A percentile compares a stretch with the other conserved stretches of the same genome.
These are phyloP conservation scores for Pholiota molesta DNA, from an alignment of 768 basidiomycete species.

Conservation along the genomic window DNA sequence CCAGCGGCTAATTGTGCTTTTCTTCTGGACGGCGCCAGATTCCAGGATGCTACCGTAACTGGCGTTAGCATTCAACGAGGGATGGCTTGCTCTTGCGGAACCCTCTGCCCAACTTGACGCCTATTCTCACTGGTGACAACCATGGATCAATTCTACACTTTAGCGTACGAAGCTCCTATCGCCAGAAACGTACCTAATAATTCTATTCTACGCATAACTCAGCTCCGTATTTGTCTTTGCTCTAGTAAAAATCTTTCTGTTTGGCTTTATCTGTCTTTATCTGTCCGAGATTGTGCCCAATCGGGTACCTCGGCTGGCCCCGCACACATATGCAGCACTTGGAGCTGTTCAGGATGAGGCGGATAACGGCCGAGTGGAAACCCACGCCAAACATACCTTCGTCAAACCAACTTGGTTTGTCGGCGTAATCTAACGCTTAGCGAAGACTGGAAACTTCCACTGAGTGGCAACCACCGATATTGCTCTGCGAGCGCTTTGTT, in stretches of 20 bases:
- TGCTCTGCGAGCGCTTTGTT: not conserved
- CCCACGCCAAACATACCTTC: not conserved
- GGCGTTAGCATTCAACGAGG: not conserved
- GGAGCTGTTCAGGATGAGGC: not conserved
- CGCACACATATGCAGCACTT: not conserved
- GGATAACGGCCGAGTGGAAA: not conserved
- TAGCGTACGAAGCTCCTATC: not conserved
- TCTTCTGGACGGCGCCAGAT: conserved; percentile 12
- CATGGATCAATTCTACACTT: not conserved
- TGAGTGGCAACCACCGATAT: conserved; percentile 6
- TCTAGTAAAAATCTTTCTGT: no score
- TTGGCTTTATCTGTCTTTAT: not conserved
- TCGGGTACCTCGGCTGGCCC: not conserved
- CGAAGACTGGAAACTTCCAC: not conserved
- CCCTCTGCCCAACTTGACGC: not conserved
- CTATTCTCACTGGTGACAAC: not conserved
- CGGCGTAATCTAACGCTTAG: not conserved
- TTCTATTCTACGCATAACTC: not conserved
- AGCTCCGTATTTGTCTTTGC: not conserved
- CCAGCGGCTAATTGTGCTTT: not conserved
- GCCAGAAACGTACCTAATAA: not conserved
- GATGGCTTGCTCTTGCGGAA: not conserved
- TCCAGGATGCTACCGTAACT: conserved; percentile 5
- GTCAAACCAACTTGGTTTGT: not conserved
- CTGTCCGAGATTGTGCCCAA: not conserved